These are phyloP conservation scores for Leptographium radiaticola DNA, from an alignment of 2,329 filamentous ascomycete genomes.

Conservation along the genomic window DNA sequence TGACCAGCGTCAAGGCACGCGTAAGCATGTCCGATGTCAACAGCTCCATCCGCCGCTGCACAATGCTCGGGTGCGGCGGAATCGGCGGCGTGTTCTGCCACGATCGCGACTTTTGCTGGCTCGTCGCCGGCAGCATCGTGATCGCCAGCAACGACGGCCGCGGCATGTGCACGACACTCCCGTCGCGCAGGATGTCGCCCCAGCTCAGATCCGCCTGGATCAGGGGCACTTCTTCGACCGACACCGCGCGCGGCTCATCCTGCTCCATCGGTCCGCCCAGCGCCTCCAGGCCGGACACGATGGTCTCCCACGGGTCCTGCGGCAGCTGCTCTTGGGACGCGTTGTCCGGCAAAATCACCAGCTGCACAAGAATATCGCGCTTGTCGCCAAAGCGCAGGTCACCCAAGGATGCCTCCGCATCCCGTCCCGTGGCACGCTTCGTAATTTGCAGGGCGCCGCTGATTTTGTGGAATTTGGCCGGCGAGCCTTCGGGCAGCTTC, in stretches of 20 bases:
- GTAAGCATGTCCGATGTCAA: conserved; percentile 97
- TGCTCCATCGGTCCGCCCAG: conserved; percentile 77
- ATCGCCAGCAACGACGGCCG: conserved; percentile 87
- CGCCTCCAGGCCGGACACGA: conserved; percentile 89
- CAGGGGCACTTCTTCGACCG: conserved; percentile 86
- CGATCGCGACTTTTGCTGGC: conserved; percentile 50
- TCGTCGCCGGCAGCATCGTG: conserved; percentile 70
- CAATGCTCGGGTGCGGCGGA: conserved; percentile 85
- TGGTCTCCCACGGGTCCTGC: conserved; percentile 93
- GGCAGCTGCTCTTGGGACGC: conserved; percentile 71
- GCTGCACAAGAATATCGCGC: conserved; percentile 80
- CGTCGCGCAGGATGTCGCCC: conserved; percentile 85
- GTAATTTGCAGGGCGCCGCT: conserved; percentile 92
- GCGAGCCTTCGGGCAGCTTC: conserved; percentile 86
- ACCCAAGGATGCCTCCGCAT: conserved; percentile 83
- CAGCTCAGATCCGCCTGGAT: conserved; percentile 91
- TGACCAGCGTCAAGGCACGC: conserved; percentile 78
- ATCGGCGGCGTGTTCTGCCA: conserved; percentile 64
- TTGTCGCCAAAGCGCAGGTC: conserved; percentile 95
- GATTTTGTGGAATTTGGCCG: conserved; percentile 97
- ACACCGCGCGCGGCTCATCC: conserved; percentile 70
- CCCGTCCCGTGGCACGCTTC: conserved; percentile 85
- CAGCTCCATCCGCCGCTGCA: conserved; percentile 94
- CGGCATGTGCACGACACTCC: conserved; percentile 71
- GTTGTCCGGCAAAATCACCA: conserved; percentile 82